A percentile compares a stretch with the other conserved stretches of the same genome.
These are phyloP conservation scores for Peronospora farinosa DNA, from an alignment of 352 stramenopile species.

Conservation along the genomic window DNA sequence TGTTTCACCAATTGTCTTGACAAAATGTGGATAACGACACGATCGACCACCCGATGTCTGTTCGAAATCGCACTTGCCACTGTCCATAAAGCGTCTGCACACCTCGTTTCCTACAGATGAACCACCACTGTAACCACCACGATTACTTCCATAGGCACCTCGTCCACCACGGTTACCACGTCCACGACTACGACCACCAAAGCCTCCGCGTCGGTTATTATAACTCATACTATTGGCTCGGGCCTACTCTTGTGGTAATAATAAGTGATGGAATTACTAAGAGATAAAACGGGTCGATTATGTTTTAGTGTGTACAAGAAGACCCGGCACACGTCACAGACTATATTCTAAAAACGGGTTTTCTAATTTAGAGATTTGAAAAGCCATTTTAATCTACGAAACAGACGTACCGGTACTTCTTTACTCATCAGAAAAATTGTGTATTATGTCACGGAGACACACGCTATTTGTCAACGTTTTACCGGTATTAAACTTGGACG, in stretches of 20 bases:
- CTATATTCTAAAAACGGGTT: too few relatives aligned
- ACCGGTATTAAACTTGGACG: too few relatives aligned
- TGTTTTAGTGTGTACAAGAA: too few relatives aligned
- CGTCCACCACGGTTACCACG: constrained; percentile 35
- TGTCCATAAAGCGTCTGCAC: constrained; percentile 57
- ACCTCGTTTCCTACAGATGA: constrained; percentile 51
- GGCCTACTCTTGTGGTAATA: too few relatives aligned
- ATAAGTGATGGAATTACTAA: too few relatives aligned
- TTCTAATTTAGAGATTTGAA: too few relatives aligned
- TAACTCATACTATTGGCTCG: constrained; percentile 43
- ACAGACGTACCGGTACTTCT: too few relatives aligned
- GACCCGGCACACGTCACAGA: too few relatives aligned
- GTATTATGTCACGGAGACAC: too few relatives aligned
- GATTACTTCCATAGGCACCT: constrained; percentile 24
- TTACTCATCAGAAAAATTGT: too few relatives aligned
- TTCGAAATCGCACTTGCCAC: constrained; percentile 60
- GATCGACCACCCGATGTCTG: constrained; percentile 33
- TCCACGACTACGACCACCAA: constrained; percentile 54
- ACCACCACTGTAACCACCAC: constrained; percentile 28
- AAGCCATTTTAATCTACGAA: too few relatives aligned
- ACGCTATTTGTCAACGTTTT: too few relatives aligned
- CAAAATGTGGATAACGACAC: constrained; percentile 75
- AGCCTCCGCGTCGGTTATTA: constrained; percentile 49
- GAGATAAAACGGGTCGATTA: neutral
- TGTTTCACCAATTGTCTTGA: constrained; percentile 79